Evolutionary conservation across 768 basidiomycete species (phyloP).

Genomic region (Collybiopsis luxurians): DNA sequence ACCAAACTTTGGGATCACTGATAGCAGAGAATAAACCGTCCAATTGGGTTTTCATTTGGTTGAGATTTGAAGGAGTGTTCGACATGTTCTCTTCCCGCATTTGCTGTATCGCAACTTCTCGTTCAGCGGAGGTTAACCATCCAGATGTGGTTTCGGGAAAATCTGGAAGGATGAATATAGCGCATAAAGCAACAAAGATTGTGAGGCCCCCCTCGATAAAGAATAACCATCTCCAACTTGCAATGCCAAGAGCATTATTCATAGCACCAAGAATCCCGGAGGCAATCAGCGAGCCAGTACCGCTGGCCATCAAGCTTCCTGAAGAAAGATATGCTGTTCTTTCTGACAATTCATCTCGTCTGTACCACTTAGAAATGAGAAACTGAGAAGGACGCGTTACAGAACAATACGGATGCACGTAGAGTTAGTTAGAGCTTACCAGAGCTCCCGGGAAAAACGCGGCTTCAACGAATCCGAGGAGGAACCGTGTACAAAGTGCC

Average conservation of each 20-base stretch:
- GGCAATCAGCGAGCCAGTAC: constrained; percentile 77
- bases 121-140: constrained; percentile 63
- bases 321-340: constrained; percentile 68
- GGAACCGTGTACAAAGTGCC: constrained; percentile 67
- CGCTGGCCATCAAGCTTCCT: constrained; percentile 76
- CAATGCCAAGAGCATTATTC: constrained; percentile 63
- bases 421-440: constrained; percentile 15
- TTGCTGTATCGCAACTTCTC: constrained; percentile 51
- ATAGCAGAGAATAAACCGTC: constrained; percentile 58
- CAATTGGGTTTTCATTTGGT: constrained; percentile 15
- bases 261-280: constrained; percentile 71
- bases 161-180: constrained; percentile 70
- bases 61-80: background rate
- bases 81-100: constrained; percentile 45
- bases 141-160: constrained; percentile 57
- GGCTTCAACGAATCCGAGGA: constrained; percentile 73
- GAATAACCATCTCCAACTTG: constrained; percentile 83
- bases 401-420: background rate
- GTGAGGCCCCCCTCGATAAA: constrained; percentile 65
- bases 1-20: constrained; percentile 62
- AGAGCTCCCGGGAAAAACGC: constrained; percentile 72
- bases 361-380: constrained; percentile 72
- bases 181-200: constrained; percentile 42
- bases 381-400: constrained; percentile 29
- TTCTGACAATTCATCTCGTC: constrained; percentile 63